phyloP scores from a whole-genome alignment of 192 early-diverging fungal species.

The Jimgerdemannia lactiflua region DNA sequence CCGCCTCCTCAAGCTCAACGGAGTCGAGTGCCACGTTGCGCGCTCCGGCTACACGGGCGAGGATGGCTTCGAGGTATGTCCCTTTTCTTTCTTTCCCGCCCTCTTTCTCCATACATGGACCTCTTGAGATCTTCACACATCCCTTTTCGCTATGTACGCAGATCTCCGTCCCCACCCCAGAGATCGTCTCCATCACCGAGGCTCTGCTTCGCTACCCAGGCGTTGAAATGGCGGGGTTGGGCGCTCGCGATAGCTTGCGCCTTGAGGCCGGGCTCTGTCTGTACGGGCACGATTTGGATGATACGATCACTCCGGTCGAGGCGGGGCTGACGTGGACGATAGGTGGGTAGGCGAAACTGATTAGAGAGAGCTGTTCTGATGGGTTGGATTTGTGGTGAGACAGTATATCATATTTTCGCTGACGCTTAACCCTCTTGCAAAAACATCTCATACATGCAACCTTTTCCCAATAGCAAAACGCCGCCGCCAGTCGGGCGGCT shows the following conservation, averaged over 20 bases:
- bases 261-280: constrained; percentile 97
- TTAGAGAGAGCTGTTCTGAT: neutral
- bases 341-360: constrained; percentile 36
- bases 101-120: neutral
- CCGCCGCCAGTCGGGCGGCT: constrained; percentile 85
- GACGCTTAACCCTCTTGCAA: too few relatives aligned
- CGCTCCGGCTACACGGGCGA: constrained; percentile 99
- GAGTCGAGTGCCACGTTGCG: constrained; percentile 82
- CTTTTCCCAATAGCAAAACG: constrained; percentile 58
- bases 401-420: neutral
- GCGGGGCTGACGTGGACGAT: constrained; percentile 95
- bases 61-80: constrained; percentile 85
- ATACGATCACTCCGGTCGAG: constrained; percentile 90
- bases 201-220: constrained; percentile 62
- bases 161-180: constrained; percentile 76
- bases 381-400: neutral
- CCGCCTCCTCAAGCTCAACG: constrained; percentile 66
- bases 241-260: constrained; percentile 91
- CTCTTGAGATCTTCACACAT: neutral
- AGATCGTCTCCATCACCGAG: constrained; percentile 67
- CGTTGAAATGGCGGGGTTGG: constrained; percentile 92
- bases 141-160: constrained; percentile 32
- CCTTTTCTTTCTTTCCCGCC: neutral
- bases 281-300: constrained; percentile 95
- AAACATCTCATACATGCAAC: too few relatives aligned